Evolutionary conservation across 2,329 filamentous ascomycete species (phyloP).

Genomic region (Tolypocladium paradoxum): DNA sequence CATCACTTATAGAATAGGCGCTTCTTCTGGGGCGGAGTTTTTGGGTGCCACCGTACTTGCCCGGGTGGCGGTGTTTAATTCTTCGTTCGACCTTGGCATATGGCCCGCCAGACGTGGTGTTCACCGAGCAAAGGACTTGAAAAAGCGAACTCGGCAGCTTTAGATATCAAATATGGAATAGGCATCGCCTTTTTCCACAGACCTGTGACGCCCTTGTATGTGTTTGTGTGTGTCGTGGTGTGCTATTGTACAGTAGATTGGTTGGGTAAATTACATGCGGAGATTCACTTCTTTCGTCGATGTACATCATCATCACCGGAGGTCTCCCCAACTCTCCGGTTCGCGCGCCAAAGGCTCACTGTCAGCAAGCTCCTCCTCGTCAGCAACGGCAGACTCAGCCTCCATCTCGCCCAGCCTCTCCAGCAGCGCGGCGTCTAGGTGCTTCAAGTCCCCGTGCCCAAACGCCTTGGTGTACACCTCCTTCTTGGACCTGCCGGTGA

Average conservation of each 20-base stretch:
- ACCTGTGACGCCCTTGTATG: not conserved
- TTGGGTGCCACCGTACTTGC: not conserved
- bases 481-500: not conserved
- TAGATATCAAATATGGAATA: not conserved
- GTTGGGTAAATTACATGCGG: not conserved
- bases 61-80: too few species aligned
- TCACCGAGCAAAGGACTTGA: not conserved
- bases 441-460: not conserved
- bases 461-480: conserved; percentile 1
- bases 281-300: not conserved
- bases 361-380: not conserved
- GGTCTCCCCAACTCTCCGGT: not conserved
- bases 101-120: not conserved
- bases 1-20: not conserved
- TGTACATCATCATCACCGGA: not conserved
- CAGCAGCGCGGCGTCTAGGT: conserved; percentile 2
- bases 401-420: not conserved
- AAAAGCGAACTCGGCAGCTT: not conserved
- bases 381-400: not conserved
- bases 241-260: not conserved
- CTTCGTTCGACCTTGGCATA: not conserved
- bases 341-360: not conserved
- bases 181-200: not conserved
- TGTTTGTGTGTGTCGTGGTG: not conserved
- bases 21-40: not conserved